These are phyloP conservation scores for Emmonsiellopsis sp. DNA, from an alignment of 2,329 filamentous ascomycete species.

Conservation along the genomic window DNA sequence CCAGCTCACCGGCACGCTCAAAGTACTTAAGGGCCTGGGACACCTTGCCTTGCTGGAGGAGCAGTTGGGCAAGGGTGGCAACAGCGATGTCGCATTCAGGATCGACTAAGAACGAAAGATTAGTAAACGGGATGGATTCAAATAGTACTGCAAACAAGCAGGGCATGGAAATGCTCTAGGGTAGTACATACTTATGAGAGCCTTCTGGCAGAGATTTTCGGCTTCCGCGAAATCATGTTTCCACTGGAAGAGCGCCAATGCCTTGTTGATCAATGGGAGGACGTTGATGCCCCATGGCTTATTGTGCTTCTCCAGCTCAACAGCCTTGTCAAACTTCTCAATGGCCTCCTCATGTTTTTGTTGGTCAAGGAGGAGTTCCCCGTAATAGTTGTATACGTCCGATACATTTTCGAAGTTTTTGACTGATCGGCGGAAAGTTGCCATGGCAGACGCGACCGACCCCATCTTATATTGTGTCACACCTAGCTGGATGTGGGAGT, in stretches of 20 bases:
- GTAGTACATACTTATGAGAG: slow-evolving; percentile 71
- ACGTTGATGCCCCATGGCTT: slow-evolving; percentile 97
- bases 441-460: slow-evolving; percentile 94
- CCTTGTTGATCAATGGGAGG: slow-evolving; percentile 95
- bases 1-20: slow-evolving; percentile 88
- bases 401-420: slow-evolving; percentile 97
- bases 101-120: slow-evolving; percentile 56
- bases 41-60: slow-evolving; percentile 96
- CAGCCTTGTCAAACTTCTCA: slow-evolving; percentile 96
- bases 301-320: slow-evolving; percentile 93
- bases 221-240: slow-evolving; percentile 93
- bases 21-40: slow-evolving; percentile 93
- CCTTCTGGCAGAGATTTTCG: slow-evolving; percentile 94
- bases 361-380: slow-evolving; percentile 92
- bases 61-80: slow-evolving; percentile 94
- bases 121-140: slow-evolving; percentile 14
- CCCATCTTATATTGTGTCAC: slow-evolving; percentile 99
- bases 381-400: slow-evolving; percentile 99
- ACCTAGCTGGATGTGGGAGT: slow-evolving; percentile 97
- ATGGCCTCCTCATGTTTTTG: slow-evolving; percentile 92
- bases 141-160: not conserved
- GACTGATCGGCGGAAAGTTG: slow-evolving; percentile 91
- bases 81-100: slow-evolving; percentile 98
- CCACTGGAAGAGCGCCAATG: slow-evolving; percentile 93
- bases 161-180: not conserved